These are phyloP conservation scores for Selaginella tamariscina DNA, from an alignment of 75 land plant species.

Conservation along the genomic window DNA sequence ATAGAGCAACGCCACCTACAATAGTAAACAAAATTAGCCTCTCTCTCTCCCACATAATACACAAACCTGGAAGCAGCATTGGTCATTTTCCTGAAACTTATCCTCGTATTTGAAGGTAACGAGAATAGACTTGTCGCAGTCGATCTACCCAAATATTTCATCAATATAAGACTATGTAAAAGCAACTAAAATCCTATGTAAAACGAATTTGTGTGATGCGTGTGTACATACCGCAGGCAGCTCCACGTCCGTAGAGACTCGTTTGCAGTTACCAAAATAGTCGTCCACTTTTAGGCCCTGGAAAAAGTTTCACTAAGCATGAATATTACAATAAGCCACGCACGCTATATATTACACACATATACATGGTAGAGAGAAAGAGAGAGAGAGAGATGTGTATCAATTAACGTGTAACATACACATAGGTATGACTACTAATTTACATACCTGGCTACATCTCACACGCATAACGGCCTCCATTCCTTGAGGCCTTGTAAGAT, in stretches of 20 bases:
- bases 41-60: slow-evolving; percentile 7
- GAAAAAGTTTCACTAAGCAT: slow-evolving; percentile 1
- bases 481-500: slow-evolving; percentile 91
- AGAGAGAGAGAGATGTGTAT: too few relatives aligned
- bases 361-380: too few relatives aligned
- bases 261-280: slow-evolving; percentile 83
- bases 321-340: slow-evolving; percentile 13
- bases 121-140: slow-evolving; percentile 95
- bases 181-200: background rate
- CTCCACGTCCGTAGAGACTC: slow-evolving; percentile 93
- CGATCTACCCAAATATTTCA: slow-evolving; percentile 68
- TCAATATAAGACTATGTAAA: background rate
- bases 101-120: slow-evolving; percentile 96
- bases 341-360: background rate
- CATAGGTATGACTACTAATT: background rate
- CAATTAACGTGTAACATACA: background rate
- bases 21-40: slow-evolving; percentile 9
- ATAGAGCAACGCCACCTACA: slow-evolving; percentile 91
- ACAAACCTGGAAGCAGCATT: slow-evolving; percentile 90
- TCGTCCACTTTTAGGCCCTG: slow-evolving; percentile 98
- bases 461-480: slow-evolving; percentile 98
- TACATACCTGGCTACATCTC: slow-evolving; percentile 81
- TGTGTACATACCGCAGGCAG: slow-evolving; percentile 79
- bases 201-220: background rate
- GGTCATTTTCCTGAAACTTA: slow-evolving; percentile 81